phyloP scores from a whole-genome alignment of 1,284 basidiomycete species.

The Laetiporus sulphureus region DNA sequence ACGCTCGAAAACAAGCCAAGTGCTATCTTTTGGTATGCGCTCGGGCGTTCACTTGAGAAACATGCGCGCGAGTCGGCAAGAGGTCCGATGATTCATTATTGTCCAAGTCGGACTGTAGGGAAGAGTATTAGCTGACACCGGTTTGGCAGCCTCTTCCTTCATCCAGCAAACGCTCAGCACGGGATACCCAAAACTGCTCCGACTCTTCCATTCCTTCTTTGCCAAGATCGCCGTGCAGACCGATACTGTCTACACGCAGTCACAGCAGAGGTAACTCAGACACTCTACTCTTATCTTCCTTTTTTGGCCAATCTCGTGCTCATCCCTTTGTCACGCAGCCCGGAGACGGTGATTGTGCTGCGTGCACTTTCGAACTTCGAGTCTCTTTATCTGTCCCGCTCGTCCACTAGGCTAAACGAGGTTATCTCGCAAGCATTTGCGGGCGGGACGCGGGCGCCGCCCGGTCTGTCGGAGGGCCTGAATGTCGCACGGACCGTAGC shows the following conservation, averaged over 20 bases:
- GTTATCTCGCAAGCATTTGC: constrained; percentile 67
- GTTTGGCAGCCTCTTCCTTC: constrained; percentile 62
- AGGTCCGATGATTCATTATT: constrained; percentile 33
- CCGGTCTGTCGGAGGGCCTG: constrained; percentile 70
- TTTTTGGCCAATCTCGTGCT: neutral
- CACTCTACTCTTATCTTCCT: too few species aligned
- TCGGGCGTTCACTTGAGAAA: constrained; percentile 76
- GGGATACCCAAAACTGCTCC: constrained; percentile 80
- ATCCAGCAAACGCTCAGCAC: constrained; percentile 81
- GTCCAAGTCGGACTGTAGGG: neutral
- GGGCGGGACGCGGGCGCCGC: constrained; percentile 60
- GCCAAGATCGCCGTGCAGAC: constrained; percentile 91
- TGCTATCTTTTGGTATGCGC: constrained; percentile 83
- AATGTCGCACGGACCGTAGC: constrained; percentile 70
- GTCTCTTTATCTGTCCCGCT: constrained; percentile 78
- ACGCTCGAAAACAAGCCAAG: constrained; percentile 87
- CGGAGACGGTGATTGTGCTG: constrained; percentile 85
- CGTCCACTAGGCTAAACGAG: constrained; percentile 76
- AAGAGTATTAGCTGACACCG: neutral
- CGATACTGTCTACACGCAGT: constrained; percentile 81
- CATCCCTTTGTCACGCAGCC: constrained; percentile 36
- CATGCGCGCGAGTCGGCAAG: constrained; percentile 71
- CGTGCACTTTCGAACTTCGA: constrained; percentile 82
- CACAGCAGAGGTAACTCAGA: constrained; percentile 78
- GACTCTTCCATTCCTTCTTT: constrained; percentile 95